A percentile compares a stretch with the other conserved stretches of the same genome.
phyloP scores from a whole-genome alignment of 768 basidiomycete genomes.

The Suillus occidentalis region DNA sequence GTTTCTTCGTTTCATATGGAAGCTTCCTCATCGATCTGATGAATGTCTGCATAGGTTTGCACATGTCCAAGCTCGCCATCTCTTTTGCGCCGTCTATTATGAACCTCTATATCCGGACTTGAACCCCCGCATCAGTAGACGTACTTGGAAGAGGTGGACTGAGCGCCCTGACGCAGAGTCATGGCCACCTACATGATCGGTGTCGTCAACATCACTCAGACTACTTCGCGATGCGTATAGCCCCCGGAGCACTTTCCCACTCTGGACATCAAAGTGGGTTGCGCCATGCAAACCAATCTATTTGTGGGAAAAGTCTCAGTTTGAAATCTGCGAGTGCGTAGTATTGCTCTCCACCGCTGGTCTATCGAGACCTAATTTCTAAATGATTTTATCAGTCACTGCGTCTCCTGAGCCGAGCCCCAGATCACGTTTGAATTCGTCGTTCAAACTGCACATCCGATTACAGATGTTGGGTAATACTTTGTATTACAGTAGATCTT shows the following conservation, averaged over 20 bases:
- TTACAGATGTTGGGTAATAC: not conserved
- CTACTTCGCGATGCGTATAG: not conserved
- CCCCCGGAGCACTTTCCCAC: not conserved
- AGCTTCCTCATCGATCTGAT: slow-evolving; percentile 10
- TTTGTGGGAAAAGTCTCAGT: slow-evolving; percentile 5
- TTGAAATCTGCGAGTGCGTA: not conserved
- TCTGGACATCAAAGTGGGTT: not conserved
- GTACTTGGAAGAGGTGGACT: slow-evolving; percentile 46
- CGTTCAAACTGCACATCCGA: not conserved
- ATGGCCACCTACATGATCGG: slow-evolving; percentile 30
- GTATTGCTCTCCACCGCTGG: not conserved
- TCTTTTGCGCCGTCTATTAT: slow-evolving; percentile 74
- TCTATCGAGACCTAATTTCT: slow-evolving; percentile 9
- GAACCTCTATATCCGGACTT: slow-evolving; percentile 77
- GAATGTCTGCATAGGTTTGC: slow-evolving; percentile 37
- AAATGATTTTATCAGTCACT: not conserved
- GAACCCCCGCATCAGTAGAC: slow-evolving; percentile 42
- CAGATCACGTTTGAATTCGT: not conserved
- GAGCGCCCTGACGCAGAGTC: slow-evolving; percentile 19
- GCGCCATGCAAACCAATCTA: slow-evolving; percentile 8
- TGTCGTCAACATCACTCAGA: not conserved
- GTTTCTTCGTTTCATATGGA: slow-evolving; percentile 15
- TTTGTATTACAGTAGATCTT: slow-evolving; percentile 22
- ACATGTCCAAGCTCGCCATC: slow-evolving; percentile 48
- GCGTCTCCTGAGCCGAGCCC: not conserved